Conservation (phyloP, 2,329 filamentous ascomycete species). For the Lecanosticta acicola region DNA sequence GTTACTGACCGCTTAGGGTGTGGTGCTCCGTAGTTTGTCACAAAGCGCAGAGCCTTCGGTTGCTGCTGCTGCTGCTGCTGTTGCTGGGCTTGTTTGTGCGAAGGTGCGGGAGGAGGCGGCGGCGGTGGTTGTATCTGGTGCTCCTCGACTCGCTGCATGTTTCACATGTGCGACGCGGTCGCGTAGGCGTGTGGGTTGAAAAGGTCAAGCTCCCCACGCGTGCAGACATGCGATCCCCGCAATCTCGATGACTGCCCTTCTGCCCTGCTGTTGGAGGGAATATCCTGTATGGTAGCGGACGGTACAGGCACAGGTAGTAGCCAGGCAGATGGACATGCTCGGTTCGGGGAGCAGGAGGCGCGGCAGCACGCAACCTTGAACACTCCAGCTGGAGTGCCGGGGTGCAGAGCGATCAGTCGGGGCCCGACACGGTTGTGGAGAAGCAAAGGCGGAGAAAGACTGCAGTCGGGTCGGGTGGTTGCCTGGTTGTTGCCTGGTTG, state of each 20-base stretch:
- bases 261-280: too few species aligned
- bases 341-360: too few species aligned
- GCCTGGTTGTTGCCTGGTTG: too few species aligned
- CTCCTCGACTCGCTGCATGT: constrained; percentile 16
- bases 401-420: too few species aligned
- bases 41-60: constrained; percentile 53
- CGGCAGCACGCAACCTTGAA: too few species aligned
- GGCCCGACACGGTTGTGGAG: too few species aligned
- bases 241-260: constrained; percentile 3
- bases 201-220: not conserved
- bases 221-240: constrained; percentile 8
- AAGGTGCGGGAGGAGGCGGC: constrained; percentile 3
- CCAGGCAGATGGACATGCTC: too few species aligned
- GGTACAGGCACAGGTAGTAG: too few species aligned
- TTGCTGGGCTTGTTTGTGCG: constrained; percentile 2
- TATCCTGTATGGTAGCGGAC: too few species aligned
- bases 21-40: constrained; percentile 75
- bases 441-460: too few species aligned
- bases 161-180: constrained; percentile 9
- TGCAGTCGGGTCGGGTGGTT: too few species aligned
- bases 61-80: constrained; percentile 14
- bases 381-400: too few species aligned
- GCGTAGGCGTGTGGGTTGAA: not conserved
- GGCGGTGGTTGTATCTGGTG: constrained; percentile 4
- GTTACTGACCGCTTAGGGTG: constrained; percentile 56